Evolutionary conservation across 306 rosid species (phyloP).

Genomic region (Pterocarpus santalinus): DNA sequence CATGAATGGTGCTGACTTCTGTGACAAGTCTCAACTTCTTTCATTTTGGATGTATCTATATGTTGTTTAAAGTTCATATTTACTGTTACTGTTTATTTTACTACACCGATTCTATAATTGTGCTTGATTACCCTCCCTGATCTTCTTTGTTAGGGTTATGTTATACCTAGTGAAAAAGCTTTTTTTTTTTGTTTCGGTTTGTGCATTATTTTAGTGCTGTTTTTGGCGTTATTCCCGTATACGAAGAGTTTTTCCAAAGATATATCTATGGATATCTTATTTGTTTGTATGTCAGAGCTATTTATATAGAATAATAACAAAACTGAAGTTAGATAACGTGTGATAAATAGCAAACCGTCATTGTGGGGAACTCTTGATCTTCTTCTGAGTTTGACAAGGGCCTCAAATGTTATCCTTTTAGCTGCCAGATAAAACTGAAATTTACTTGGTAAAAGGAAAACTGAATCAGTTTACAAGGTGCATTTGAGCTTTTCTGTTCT

Average conservation of each 20-base stretch:
- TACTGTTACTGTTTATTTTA: background rate
- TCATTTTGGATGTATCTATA: background rate
- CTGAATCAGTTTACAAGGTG: background rate
- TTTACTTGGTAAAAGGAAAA: constrained; percentile 13
- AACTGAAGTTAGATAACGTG: background rate
- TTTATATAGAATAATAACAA: background rate
- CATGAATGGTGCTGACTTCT: background rate
- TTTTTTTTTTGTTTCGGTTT: background rate
- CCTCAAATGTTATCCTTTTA: constrained; percentile 1
- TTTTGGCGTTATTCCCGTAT: background rate
- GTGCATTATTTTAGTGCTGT: constrained; percentile 1
- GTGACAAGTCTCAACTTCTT: background rate
- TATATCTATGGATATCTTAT: background rate
- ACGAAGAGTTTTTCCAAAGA: background rate
- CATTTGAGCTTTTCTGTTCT: constrained; percentile 4
- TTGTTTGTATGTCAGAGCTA: background rate
- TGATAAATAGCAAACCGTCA: constrained; percentile 18
- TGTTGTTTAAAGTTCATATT: background rate
- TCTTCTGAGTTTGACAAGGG: constrained; percentile 33
- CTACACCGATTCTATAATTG: background rate
- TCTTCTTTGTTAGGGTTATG: background rate
- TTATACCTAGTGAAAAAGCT: background rate
- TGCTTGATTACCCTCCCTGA: background rate
- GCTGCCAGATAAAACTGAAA: constrained; percentile 26
- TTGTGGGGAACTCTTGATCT: constrained; percentile 10